Evolutionary conservation across 805 yeast species (phyloP).

Genomic region (Starmerella riodocensis): DNA sequence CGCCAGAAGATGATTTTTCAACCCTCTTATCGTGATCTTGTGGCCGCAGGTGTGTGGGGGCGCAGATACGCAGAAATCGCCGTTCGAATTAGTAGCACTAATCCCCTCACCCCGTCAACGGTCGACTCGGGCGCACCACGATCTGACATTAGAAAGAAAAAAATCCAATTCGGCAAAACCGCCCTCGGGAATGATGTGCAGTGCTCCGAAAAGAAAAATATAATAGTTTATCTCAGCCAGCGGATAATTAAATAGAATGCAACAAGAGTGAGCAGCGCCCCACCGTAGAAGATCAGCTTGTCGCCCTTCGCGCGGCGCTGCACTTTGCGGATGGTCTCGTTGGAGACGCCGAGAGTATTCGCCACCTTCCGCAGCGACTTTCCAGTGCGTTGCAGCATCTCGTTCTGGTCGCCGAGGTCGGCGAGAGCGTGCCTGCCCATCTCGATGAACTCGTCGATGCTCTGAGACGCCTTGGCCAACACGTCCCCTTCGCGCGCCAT

Average conservation of each 20-base stretch:
- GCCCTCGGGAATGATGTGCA: too few relatives aligned
- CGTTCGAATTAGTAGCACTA: too few relatives aligned
- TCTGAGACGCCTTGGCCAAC: constrained; percentile 54
- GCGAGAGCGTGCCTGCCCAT: constrained; percentile 79
- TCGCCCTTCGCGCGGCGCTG: constrained; percentile 77
- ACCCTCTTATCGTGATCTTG: too few relatives aligned
- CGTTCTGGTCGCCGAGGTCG: constrained; percentile 75
- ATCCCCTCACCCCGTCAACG: too few relatives aligned
- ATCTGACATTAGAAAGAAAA: too few relatives aligned
- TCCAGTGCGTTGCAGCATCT: constrained; percentile 50
- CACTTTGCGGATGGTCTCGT: constrained; percentile 64
- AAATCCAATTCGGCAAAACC: too few relatives aligned
- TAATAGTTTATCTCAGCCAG: constrained; percentile 36
- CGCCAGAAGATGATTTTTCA: too few relatives aligned
- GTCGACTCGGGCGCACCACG: too few relatives aligned
- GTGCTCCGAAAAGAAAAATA: neutral
- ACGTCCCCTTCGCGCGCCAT: constrained; percentile 52
- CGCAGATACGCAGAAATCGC: too few relatives aligned
- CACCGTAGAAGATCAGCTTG: constrained; percentile 72
- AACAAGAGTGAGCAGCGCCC: constrained; percentile 47
- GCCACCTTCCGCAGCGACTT: constrained; percentile 52
- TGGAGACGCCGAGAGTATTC: constrained; percentile 73
- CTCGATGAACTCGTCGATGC: constrained; percentile 77
- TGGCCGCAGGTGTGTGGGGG: too few relatives aligned
- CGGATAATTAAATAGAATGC: constrained; percentile 54